phyloP scores from a whole-genome alignment of 75 land plant genomes.

The Picea sitchensis region DNA sequence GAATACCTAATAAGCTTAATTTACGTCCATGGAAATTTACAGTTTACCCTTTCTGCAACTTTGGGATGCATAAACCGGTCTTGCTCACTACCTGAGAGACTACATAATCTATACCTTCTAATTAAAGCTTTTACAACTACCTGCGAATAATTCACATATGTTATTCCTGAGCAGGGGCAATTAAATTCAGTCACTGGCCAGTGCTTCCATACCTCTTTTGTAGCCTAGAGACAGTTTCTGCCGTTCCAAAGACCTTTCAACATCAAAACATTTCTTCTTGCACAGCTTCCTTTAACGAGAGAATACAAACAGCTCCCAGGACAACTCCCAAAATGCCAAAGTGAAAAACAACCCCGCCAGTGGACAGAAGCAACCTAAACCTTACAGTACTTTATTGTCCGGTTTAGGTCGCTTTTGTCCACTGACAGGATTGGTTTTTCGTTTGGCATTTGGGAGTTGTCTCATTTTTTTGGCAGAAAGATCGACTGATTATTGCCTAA shows the following conservation, averaged over 20 bases:
- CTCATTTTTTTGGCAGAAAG: too few species aligned
- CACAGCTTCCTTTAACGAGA: slow-evolving; percentile 53
- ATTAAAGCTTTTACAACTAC: neutral
- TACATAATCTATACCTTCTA: neutral
- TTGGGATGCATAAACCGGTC: neutral
- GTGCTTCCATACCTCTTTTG: neutral
- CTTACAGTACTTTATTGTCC: slow-evolving; percentile 14
- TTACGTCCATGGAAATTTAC: neutral
- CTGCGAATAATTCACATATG: neutral
- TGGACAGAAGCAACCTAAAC: slow-evolving; percentile 29
- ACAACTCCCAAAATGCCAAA: slow-evolving; percentile 75
- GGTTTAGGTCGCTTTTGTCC: too few species aligned
- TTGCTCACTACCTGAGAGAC: neutral
- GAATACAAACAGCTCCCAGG: slow-evolving; percentile 82
- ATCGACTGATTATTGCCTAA: too few species aligned
- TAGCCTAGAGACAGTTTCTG: slow-evolving; percentile 21
- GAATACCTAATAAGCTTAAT: neutral
- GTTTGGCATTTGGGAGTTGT: too few species aligned
- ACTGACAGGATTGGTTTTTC: too few species aligned
- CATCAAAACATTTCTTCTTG: slow-evolving; percentile 46
- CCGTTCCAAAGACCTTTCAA: slow-evolving; percentile 27
- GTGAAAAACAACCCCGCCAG: slow-evolving; percentile 50
- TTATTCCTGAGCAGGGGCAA: neutral
- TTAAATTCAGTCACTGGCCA: neutral
- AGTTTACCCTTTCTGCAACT: neutral